phyloP scores from a whole-genome alignment of 768 basidiomycete genomes.

The Exsudoporus frostii region DNA sequence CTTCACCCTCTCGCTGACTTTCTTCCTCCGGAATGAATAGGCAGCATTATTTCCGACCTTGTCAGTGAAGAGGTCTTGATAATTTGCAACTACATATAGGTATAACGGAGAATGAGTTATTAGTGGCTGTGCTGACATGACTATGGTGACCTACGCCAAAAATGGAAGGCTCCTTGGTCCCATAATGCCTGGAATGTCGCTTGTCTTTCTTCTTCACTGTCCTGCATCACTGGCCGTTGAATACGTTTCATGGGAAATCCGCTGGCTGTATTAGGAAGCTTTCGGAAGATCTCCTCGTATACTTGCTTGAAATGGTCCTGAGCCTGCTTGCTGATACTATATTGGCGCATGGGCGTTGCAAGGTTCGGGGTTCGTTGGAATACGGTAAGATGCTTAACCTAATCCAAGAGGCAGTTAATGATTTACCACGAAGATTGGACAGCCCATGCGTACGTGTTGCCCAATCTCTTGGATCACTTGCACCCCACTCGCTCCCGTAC shows the following conservation, averaged over 20 bases:
- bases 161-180: slow-evolving; percentile 7
- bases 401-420: background rate
- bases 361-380: slow-evolving; percentile 21
- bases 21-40: slow-evolving; percentile 14
- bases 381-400: slow-evolving; percentile 7
- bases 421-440: background rate
- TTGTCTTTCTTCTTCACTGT: slow-evolving; percentile 9
- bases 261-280: background rate
- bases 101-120: background rate
- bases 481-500: slow-evolving; percentile 15
- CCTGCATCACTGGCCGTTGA: slow-evolving; percentile 5
- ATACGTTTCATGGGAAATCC: background rate
- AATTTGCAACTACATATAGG: slow-evolving; percentile 6
- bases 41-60: background rate
- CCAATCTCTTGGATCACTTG: slow-evolving; percentile 16
- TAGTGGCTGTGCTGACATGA: background rate
- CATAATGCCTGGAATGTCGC: slow-evolving; percentile 6
- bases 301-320: slow-evolving; percentile 11
- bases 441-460: background rate
- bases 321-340: slow-evolving; percentile 2
- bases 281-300: slow-evolving; percentile 8
- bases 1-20: background rate
- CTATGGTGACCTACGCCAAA: slow-evolving; percentile 3
- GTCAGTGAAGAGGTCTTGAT: slow-evolving; percentile 1
- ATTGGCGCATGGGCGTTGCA: slow-evolving; percentile 10